Conservation (phyloP, 2,329 filamentous ascomycete species). For the Claviceps lovelessii region DNA sequence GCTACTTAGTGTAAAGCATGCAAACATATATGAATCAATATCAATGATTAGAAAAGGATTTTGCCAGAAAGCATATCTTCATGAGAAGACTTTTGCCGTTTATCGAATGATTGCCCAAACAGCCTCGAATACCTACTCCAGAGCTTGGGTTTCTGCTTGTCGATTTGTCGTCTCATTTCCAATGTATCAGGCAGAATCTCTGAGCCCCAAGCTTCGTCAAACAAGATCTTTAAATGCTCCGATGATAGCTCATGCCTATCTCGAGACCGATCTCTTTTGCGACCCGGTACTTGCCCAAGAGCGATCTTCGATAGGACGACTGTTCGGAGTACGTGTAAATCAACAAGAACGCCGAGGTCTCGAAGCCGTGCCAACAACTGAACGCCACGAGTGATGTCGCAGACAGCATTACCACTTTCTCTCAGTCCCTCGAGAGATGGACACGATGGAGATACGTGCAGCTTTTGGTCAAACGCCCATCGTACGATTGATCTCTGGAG, state of each 20-base stretch:
- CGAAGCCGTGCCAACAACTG: constrained; percentile 21
- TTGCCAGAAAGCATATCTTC: not conserved
- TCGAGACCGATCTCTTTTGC: constrained; percentile 14
- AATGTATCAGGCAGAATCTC: constrained; percentile 14
- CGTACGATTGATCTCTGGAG: constrained; percentile 28
- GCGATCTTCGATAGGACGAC: constrained; percentile 17
- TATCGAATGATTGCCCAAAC: constrained; percentile 6
- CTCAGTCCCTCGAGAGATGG: constrained; percentile 6
- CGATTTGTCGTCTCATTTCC: constrained; percentile 14
- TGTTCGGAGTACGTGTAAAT: constrained; percentile 17
- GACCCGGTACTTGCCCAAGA: constrained; percentile 15
- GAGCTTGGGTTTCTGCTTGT: constrained; percentile 16
- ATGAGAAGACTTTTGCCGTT: not conserved
- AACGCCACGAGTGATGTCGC: constrained; percentile 23
- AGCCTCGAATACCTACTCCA: constrained; percentile 17
- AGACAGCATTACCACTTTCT: constrained; percentile 10
- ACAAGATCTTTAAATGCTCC: constrained; percentile 16
- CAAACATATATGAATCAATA: not conserved
- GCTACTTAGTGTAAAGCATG: not conserved
- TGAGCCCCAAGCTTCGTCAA: constrained; percentile 22
- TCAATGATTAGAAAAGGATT: not conserved
- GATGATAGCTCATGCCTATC: constrained; percentile 18
- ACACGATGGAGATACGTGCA: constrained; percentile 11
- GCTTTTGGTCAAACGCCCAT: constrained; percentile 29
- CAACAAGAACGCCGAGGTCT: constrained; percentile 21